Conservation (phyloP, 257 asterid genomes). For the Lavandula angustifolia region DNA sequence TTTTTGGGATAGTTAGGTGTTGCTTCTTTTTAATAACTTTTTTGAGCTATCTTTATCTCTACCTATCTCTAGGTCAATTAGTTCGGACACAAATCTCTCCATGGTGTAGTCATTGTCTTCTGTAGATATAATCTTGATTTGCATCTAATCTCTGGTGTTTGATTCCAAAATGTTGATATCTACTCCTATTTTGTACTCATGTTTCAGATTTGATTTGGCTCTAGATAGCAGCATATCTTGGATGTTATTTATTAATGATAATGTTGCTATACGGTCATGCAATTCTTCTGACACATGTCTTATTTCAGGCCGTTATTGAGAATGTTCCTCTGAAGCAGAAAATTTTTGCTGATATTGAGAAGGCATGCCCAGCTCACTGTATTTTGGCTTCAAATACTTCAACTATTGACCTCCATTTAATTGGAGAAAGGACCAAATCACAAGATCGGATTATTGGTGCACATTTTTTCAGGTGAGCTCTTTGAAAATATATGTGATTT, state of each 20-base stretch:
- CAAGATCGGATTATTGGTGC: slow-evolving; percentile 93
- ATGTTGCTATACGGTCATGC: slow-evolving; percentile 14
- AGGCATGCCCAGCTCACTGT: slow-evolving; percentile 88
- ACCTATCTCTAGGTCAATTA: slow-evolving; percentile 11
- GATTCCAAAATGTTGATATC: not conserved
- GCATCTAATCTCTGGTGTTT: slow-evolving; percentile 18
- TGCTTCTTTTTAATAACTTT: not conserved
- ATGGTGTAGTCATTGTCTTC: slow-evolving; percentile 17
- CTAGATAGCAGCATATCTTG: not conserved
- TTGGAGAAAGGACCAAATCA: slow-evolving; percentile 79
- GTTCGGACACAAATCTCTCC: not conserved
- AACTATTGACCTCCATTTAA: slow-evolving; percentile 78
- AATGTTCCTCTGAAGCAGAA: slow-evolving; percentile 76
- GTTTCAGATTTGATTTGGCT: not conserved
- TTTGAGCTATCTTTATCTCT: slow-evolving; percentile 12
- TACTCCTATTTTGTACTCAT: not conserved
- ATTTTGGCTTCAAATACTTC: slow-evolving; percentile 94
- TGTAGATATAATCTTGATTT: slow-evolving; percentile 1
- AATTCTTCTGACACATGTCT: slow-evolving; percentile 32
- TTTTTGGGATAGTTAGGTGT: too few species aligned
- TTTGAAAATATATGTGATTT: slow-evolving; percentile 10
- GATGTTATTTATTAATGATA: slow-evolving; percentile 5
- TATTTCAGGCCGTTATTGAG: slow-evolving; percentile 93
- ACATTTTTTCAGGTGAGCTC: slow-evolving; percentile 89
- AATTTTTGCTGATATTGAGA: slow-evolving; percentile 82